Base-by-base conservation (phyloP, 2,329 filamentous ascomycete species). In the Aureobasidium vineae region DNA sequence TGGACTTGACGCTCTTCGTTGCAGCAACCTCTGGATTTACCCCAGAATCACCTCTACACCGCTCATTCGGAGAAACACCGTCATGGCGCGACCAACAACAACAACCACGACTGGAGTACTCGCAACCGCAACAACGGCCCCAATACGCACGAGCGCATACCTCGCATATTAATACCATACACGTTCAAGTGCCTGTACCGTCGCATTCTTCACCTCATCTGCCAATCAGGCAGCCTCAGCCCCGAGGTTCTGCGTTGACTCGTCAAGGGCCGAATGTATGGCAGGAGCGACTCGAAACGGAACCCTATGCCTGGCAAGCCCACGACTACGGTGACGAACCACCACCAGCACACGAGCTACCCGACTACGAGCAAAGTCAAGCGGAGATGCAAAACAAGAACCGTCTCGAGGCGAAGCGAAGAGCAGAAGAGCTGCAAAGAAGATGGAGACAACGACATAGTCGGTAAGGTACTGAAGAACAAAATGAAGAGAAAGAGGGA, bases 311-410 rank as follows among this genome's bases (percentile, higher is more conserved):
- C 16, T 65, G 63, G 33, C 66, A 66, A 40, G 63, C 70, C 15
- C 68, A 66, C 36, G 63, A 67, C 16, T 67, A 71, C 6, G 71
- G 73, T 13, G 73, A 75, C 16, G 70, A 69, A n/a, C 69, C 67
- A 76, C 53, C 64, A 26, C 52, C 45, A 49, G 78, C 78, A 15
- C 77, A 82, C 28, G 76, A 77, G 67, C 68, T 82, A 16, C 80
- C 80, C 0, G 75, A 81, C 68, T 82, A 82, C 68, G 79, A 78
- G 31, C 75, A 79, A 66, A 81, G 79, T 66, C 80, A 82, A 70
- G 79, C 78, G 15, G 78, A 82, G 68, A 80, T 79, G 70, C 75
- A 76, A 33, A 76, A 73, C 10, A 72, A 68, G 52, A 78, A 75
- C 65, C 72, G 79, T 38, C 70, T 70, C 15, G 79, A 79, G 68